Conservation (phyloP, 768 basidiomycete genomes). For the Tulasnella sp. region DNA sequence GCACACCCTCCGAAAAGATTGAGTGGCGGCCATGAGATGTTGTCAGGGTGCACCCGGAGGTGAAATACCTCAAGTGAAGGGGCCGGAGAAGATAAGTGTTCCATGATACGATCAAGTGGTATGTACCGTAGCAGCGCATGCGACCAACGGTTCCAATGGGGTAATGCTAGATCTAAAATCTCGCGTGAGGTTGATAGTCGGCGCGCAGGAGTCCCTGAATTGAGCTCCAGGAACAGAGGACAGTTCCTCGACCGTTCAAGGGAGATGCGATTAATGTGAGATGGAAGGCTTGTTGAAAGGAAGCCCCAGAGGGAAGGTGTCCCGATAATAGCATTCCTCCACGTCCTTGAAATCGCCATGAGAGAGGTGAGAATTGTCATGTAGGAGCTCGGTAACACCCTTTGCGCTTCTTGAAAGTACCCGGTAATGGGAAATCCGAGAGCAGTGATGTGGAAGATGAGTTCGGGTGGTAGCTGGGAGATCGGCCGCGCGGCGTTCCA, state of each 20-base stretch:
- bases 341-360: not conserved
- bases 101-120: too few relatives aligned
- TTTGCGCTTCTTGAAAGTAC: not conserved
- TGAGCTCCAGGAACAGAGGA: not conserved
- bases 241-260: not conserved
- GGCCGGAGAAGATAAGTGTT: too few relatives aligned
- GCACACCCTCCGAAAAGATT: not conserved
- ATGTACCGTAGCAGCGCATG: too few relatives aligned
- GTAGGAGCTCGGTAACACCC: not conserved
- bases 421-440: not conserved
- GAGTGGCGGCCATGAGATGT: not conserved
- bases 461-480: not conserved
- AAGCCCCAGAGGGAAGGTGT: not conserved
- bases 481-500: not conserved
- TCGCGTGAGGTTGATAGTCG: too few relatives aligned
- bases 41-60: too few relatives aligned
- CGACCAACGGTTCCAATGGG: not conserved
- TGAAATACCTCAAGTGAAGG: too few relatives aligned
- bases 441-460: not conserved
- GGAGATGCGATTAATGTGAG: not conserved
- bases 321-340: not conserved
- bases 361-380: not conserved
- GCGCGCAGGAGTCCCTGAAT: too few relatives aligned
- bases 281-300: not conserved
- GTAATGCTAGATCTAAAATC: not conserved